Conservation (phyloP, 371 early-diverging fungal species). For the Rhizopus stolonifer region DNA sequence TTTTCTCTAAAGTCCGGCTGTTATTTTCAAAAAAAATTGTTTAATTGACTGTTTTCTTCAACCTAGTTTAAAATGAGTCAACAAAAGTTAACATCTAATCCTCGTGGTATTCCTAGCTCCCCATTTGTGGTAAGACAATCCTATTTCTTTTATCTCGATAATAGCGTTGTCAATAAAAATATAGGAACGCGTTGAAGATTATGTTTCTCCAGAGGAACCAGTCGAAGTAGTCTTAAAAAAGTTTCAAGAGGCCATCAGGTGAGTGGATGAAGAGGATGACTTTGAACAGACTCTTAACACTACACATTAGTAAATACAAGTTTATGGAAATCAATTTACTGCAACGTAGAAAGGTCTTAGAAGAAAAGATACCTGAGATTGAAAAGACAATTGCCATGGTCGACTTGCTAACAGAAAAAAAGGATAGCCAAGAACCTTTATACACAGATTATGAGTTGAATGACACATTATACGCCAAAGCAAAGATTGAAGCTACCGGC, state of each 20-base stretch:
- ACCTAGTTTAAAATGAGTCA: too few species aligned
- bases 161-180: too few species aligned
- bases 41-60: too few species aligned
- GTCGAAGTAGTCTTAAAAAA: slow-evolving; percentile 84
- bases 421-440: slow-evolving; percentile 71
- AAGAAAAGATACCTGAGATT: slow-evolving; percentile 95
- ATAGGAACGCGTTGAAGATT: slow-evolving; percentile 89
- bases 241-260: slow-evolving; percentile 91
- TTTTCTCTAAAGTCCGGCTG: too few species aligned
- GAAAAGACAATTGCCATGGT: slow-evolving; percentile 90
- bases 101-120: slow-evolving; percentile 93
- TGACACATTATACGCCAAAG: slow-evolving; percentile 91
- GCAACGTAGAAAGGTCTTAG: slow-evolving; percentile 79
- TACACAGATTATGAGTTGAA: slow-evolving; percentile 89
- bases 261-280: slow-evolving; percentile 4
- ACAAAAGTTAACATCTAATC: slow-evolving; percentile 70
- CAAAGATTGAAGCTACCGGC: slow-evolving; percentile 73
- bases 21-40: too few species aligned
- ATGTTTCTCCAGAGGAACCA: slow-evolving; percentile 68
- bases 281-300: not conserved
- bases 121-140: slow-evolving; percentile 81
- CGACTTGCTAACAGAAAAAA: slow-evolving; percentile 66
- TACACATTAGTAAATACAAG: slow-evolving; percentile 82
- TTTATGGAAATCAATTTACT: slow-evolving; percentile 93
- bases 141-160: not conserved